Evolutionary conservation across 805 yeast species (phyloP).

Genomic region (Metschnikowia arizonensis): DNA sequence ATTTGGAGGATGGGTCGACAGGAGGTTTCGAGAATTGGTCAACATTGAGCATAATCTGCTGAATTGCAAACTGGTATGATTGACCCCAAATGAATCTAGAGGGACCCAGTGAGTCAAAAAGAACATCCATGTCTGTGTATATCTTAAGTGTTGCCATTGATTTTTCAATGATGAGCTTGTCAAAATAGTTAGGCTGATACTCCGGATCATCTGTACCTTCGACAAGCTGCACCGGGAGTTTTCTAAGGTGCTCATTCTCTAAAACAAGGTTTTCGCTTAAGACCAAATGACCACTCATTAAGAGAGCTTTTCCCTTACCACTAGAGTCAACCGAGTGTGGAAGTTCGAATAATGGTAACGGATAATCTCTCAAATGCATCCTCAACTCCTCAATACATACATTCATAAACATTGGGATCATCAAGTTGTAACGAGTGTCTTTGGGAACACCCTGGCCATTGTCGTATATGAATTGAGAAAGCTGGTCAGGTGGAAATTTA

Average conservation of each 20-base stretch:
- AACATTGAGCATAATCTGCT: conserved; percentile 69
- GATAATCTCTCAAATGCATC: conserved; percentile 77
- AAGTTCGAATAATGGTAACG: conserved; percentile 73
- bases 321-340: conserved; percentile 42
- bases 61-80: conserved; percentile 78
- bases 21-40: conserved; percentile 90
- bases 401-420: conserved; percentile 61
- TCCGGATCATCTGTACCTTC: conserved; percentile 37
- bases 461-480: conserved; percentile 60
- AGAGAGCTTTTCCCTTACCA: conserved; percentile 22
- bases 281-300: conserved; percentile 59
- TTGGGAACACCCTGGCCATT: conserved; percentile 82
- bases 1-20: conserved; percentile 73
- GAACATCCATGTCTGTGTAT: conserved; percentile 56
- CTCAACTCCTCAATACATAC: conserved; percentile 58
- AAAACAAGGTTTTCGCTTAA: conserved; percentile 61
- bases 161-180: conserved; percentile 56
- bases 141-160: conserved; percentile 74
- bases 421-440: conserved; percentile 61
- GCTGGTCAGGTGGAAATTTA: conserved; percentile 28
- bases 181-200: conserved; percentile 13
- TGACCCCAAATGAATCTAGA: conserved; percentile 80
- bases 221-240: conserved; percentile 58
- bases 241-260: conserved; percentile 52
- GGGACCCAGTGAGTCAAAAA: conserved; percentile 51